Evolutionary conservation across 139 green algal genomes (phyloP).

Genomic region (Edaphochlamys debaryana): DNA sequence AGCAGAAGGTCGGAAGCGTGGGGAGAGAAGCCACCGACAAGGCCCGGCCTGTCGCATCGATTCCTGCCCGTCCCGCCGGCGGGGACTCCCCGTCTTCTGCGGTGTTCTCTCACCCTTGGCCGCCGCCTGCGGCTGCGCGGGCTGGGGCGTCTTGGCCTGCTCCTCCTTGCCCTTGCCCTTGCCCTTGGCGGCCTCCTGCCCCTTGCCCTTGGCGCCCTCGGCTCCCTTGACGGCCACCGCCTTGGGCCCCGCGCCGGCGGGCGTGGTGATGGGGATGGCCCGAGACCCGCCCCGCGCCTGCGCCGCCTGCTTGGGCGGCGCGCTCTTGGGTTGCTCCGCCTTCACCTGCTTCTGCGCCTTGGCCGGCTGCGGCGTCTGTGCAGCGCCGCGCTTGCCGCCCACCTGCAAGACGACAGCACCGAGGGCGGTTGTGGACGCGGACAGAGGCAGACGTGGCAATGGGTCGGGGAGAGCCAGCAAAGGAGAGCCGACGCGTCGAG

Average conservation of each 20-base stretch:
- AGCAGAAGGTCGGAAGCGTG: neutral
- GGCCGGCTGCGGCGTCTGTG: slow-evolving; percentile 31
- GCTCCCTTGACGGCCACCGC: neutral
- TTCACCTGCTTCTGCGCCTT: neutral
- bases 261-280: neutral
- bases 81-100: neutral
- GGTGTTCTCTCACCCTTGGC: neutral
- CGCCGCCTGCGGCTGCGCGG: too few relatives aligned
- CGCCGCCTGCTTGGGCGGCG: slow-evolving; percentile 12
- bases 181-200: neutral
- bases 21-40: neutral
- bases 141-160: neutral
- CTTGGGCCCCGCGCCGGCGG: neutral
- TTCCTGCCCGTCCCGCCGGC: too few relatives aligned
- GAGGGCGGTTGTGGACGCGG: neutral
- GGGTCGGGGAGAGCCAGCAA: neutral
- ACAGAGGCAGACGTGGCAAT: neutral
- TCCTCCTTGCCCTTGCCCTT: neutral
- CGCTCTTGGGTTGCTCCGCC: slow-evolving; percentile 8
- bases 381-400: neutral
- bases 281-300: neutral
- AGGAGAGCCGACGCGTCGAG: neutral
- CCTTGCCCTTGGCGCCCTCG: slow-evolving; percentile 18
- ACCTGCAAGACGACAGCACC: slow-evolving; percentile 9
- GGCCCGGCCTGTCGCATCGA: too few relatives aligned